phyloP scores from a whole-genome alignment of 768 basidiomycete genomes.

The Suillus lakei region DNA sequence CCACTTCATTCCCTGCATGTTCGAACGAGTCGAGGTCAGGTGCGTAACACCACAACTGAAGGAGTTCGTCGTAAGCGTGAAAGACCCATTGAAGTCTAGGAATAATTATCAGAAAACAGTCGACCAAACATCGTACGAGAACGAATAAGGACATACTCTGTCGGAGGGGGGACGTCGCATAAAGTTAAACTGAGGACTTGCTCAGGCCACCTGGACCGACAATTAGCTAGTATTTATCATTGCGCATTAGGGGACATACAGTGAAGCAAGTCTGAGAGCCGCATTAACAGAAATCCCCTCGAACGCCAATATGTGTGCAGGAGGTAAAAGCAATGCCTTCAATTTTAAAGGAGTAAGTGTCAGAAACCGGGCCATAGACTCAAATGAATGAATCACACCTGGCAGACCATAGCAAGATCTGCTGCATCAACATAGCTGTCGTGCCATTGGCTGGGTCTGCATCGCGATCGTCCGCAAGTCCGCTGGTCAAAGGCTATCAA shows the following conservation, averaged over 20 bases:
- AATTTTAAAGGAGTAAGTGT: slow-evolving; percentile 6
- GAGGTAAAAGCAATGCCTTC: slow-evolving; percentile 65
- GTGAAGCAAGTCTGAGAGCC: slow-evolving; percentile 64
- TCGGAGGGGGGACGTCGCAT: slow-evolving; percentile 68
- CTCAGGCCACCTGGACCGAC: slow-evolving; percentile 64
- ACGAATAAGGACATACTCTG: slow-evolving; percentile 53
- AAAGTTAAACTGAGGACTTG: slow-evolving; percentile 69
- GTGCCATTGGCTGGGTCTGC: slow-evolving; percentile 56
- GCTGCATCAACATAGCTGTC: slow-evolving; percentile 84
- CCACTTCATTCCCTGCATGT: slow-evolving; percentile 63
- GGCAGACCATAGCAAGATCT: slow-evolving; percentile 69
- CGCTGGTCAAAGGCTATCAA: slow-evolving; percentile 79
- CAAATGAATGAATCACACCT: slow-evolving; percentile 45
- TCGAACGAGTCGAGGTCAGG: slow-evolving; percentile 71
- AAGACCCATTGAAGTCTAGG: slow-evolving; percentile 61
- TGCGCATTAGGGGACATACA: slow-evolving; percentile 51
- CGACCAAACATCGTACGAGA: neutral
- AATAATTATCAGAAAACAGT: slow-evolving; percentile 8
- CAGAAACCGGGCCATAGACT: neutral
- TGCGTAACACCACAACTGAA: slow-evolving; percentile 66
- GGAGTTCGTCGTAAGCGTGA: slow-evolving; percentile 65
- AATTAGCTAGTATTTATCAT: neutral
- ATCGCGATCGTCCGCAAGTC: slow-evolving; percentile 59
- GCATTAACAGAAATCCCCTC: slow-evolving; percentile 60
- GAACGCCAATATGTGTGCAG: slow-evolving; percentile 74